phyloP scores from a whole-genome alignment of 805 yeast genomes.

The Pichia exigua region DNA sequence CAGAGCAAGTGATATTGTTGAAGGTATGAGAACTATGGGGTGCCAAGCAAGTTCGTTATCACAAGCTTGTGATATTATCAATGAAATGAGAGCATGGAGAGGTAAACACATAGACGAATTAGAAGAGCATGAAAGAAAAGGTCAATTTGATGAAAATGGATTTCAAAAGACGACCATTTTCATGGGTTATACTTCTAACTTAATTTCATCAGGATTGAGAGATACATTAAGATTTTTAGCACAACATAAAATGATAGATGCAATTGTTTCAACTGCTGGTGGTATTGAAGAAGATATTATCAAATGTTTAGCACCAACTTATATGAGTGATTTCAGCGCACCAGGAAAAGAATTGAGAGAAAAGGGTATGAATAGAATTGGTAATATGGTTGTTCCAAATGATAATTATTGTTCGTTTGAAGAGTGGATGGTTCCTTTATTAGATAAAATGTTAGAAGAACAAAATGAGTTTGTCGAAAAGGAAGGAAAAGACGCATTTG shows the following conservation, averaged over 20 bases:
- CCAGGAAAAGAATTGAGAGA: conserved; percentile 80
- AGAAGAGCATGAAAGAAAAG: conserved; percentile 63
- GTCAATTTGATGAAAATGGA: conserved; percentile 71
- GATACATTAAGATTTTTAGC: conserved; percentile 85
- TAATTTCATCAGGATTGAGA: conserved; percentile 90
- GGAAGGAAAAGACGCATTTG: conserved; percentile 47
- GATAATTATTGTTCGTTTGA: conserved; percentile 97
- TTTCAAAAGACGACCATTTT: conserved; percentile 83
- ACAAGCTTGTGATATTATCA: conserved; percentile 84
- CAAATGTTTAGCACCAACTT: conserved; percentile 94
- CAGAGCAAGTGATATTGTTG: conserved; percentile 70
- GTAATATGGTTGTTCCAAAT: conserved; percentile 93
- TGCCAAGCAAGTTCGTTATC: conserved; percentile 89
- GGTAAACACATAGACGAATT: conserved; percentile 67
- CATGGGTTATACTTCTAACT: conserved; percentile 92
- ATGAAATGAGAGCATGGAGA: conserved; percentile 90
- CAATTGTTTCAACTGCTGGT: conserved; percentile 95
- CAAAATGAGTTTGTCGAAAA: conserved; percentile 61
- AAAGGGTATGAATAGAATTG: conserved; percentile 96
- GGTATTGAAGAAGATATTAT: conserved; percentile 97
- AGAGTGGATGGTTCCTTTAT: conserved; percentile 96
- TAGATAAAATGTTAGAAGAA: conserved; percentile 81
- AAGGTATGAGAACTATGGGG: conserved; percentile 90
- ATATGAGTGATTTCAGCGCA: conserved; percentile 81
- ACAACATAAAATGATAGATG: conserved; percentile 90